Conservation (phyloP, 345 rosid genomes). For the Eucalyptus albens region DNA sequence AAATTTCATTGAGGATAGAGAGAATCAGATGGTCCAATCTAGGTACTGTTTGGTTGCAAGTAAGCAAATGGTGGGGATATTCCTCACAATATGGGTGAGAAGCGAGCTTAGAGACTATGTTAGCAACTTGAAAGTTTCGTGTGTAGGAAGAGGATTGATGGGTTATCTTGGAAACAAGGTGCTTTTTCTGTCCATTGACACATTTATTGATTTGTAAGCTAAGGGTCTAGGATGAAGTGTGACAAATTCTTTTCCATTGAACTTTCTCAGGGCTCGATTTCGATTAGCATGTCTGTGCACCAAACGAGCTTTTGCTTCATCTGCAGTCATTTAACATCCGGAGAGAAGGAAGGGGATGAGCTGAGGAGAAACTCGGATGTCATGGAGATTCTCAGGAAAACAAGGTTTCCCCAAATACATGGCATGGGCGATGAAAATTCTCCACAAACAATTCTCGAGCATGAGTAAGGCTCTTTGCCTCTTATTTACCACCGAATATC, state of each 20-base stretch:
- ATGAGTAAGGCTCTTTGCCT: slow-evolving; percentile 39
- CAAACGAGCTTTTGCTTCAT: slow-evolving; percentile 95
- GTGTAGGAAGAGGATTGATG: slow-evolving; percentile 99
- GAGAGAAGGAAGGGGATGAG: slow-evolving; percentile 98
- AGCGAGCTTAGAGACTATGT: slow-evolving; percentile 66
- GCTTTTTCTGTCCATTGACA: not conserved
- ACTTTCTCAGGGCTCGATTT: slow-evolving; percentile 79
- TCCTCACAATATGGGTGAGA: slow-evolving; percentile 89
- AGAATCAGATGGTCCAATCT: slow-evolving; percentile 33
- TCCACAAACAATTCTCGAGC: slow-evolving; percentile 80
- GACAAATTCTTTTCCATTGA: not conserved
- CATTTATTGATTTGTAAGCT: not conserved
- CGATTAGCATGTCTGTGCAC: slow-evolving; percentile 93
- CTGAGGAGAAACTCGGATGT: slow-evolving; percentile 90
- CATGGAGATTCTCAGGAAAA: slow-evolving; percentile 91
- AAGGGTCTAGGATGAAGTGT: not conserved
- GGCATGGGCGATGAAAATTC: slow-evolving; percentile 51
- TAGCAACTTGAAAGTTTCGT: slow-evolving; percentile 77
- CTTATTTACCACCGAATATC: not conserved
- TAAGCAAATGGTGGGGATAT: slow-evolving; percentile 98
- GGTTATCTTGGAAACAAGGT: slow-evolving; percentile 99
- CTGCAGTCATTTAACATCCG: slow-evolving; percentile 94
- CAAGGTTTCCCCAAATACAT: slow-evolving; percentile 83
- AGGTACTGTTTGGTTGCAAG: slow-evolving; percentile 84
- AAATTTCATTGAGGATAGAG: slow-evolving; percentile 39